Percentiles rank a stretch among this genome's conserved stretches.
Conservation (phyloP, 352 stramenopile species). For the Globisporangium polare region DNA sequence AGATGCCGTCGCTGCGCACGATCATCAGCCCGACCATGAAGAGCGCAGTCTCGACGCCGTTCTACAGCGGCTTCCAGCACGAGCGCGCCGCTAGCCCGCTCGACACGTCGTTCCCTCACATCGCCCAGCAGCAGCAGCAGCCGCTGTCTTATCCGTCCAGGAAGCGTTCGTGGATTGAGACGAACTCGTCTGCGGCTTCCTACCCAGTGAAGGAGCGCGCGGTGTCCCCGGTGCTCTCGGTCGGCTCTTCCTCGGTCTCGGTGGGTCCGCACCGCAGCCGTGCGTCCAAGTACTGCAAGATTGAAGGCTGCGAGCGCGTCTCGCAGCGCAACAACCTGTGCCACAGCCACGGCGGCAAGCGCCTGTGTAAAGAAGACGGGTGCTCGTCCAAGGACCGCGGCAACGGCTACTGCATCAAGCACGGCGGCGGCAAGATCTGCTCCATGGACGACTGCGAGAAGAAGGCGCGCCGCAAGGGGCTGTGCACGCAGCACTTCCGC, state of each 20-base stretch:
- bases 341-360: conserved; percentile 79
- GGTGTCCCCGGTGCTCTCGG: conserved; percentile 14
- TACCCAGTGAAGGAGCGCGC: conserved; percentile 16
- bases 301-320: conserved; percentile 73
- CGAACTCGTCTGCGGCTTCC: not conserved
- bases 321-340: conserved; percentile 83
- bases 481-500: conserved; percentile 81
- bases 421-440: conserved; percentile 80
- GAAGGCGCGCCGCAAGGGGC: conserved; percentile 75
- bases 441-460: conserved; percentile 73
- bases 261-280: conserved; percentile 41
- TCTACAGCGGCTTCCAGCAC: conserved; percentile 20
- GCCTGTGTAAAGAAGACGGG: conserved; percentile 73
- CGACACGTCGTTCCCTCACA: not conserved
- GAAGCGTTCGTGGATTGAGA: conserved; percentile 16
- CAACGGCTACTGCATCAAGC: conserved; percentile 82
- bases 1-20: conserved; percentile 46
- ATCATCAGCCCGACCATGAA: conserved; percentile 50
- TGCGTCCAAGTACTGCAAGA: conserved; percentile 87
- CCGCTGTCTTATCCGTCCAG: conserved; percentile 1
- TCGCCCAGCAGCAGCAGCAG: conserved; percentile 2
- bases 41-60: not conserved
- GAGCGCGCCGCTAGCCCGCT: not conserved
- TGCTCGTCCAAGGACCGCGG: conserved; percentile 78
- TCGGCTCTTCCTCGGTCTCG: conserved; percentile 6